A percentile compares a stretch with the other conserved stretches of the same genome.
Evolutionary conservation across 1,284 basidiomycete genomes (phyloP).

Genomic region (Coniferiporia weirii): DNA sequence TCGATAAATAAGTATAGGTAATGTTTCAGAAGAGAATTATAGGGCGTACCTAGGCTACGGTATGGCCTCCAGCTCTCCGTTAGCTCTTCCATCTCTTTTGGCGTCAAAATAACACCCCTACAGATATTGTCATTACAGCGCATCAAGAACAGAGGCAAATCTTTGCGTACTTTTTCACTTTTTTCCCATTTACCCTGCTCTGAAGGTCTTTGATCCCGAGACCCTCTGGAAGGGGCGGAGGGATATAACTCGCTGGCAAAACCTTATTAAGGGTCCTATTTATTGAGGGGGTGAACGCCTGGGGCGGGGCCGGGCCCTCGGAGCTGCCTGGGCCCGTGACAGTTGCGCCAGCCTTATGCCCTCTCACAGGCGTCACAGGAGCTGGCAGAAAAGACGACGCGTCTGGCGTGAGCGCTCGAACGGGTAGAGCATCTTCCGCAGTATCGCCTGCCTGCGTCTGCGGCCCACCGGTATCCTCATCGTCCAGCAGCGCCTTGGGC

Average conservation of each 20-base stretch:
- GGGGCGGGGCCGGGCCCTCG: conserved; percentile 39
- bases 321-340: conserved; percentile 19
- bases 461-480: conserved; percentile 25
- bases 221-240: conserved; percentile 52
- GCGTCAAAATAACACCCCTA: conserved; percentile 75
- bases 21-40: background rate
- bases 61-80: conserved; percentile 79
- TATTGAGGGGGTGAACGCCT: conserved; percentile 63
- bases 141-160: background rate
- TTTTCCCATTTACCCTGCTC: conserved; percentile 68
- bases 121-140: background rate
- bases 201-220: conserved; percentile 59
- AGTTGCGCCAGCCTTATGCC: conserved; percentile 10
- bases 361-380: conserved; percentile 20
- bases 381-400: conserved; percentile 22
- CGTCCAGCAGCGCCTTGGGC: conserved; percentile 29
- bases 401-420: conserved; percentile 15
- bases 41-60: conserved; percentile 59
- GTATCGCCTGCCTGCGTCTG: background rate
- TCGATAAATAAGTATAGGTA: conserved; percentile 3
- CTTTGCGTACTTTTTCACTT: conserved; percentile 69
- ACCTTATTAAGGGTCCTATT: conserved; percentile 42
- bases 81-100: conserved; percentile 77
- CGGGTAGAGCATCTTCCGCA: conserved; percentile 4
- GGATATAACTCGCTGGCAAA: conserved; percentile 25